Conservation (phyloP, 495 filamentous ascomycete genomes). For the Daldinia decipiens region DNA sequence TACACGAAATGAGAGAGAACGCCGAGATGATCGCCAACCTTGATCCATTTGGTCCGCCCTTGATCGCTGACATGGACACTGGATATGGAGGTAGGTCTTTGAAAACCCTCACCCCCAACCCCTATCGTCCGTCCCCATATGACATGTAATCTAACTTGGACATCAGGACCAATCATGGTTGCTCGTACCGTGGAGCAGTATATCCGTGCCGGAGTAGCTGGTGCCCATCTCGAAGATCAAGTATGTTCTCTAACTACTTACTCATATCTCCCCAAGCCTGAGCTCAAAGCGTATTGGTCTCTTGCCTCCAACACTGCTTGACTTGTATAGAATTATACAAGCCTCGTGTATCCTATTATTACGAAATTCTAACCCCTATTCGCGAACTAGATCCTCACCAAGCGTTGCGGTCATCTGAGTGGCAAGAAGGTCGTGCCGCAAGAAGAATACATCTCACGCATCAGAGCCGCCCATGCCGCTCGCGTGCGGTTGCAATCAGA, state of each 20-base stretch:
- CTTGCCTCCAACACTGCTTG: neutral
- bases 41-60: conserved; percentile 62
- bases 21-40: conserved; percentile 74
- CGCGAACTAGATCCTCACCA: conserved; percentile 52
- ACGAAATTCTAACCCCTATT: conserved; percentile 10
- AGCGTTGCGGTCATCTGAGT: conserved; percentile 70
- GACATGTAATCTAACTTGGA: neutral
- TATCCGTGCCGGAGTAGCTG: conserved; percentile 70
- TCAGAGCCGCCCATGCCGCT: conserved; percentile 61
- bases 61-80: conserved; percentile 75
- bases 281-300: neutral
- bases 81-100: conserved; percentile 63
- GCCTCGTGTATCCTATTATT: neutral
- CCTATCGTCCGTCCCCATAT: neutral
- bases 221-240: conserved; percentile 78
- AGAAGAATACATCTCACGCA: conserved; percentile 66
- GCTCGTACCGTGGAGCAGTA: conserved; percentile 70
- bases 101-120: neutral
- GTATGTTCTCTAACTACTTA: conserved; percentile 45
- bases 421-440: conserved; percentile 68
- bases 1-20: conserved; percentile 71
- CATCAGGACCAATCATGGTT: conserved; percentile 66
- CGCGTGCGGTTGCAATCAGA: conserved; percentile 58
- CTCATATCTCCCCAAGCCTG: neutral
- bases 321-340: neutral